These are phyloP conservation scores for Sarocladiaceae sp. DNA, from an alignment of 2,329 filamentous ascomycete species.

Conservation along the genomic window DNA sequence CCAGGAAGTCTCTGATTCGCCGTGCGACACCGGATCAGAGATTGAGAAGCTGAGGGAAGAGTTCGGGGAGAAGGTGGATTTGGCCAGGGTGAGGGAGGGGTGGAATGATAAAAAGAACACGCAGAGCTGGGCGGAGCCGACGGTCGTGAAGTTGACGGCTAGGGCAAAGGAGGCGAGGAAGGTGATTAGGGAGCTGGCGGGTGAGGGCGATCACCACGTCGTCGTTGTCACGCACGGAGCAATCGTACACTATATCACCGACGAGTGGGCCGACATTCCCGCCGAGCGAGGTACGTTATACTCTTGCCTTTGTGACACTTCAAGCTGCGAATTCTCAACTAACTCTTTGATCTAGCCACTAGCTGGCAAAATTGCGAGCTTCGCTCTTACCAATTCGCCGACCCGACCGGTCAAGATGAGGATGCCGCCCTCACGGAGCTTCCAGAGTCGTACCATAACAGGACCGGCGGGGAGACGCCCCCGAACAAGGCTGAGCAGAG, in stretches of 20 bases:
- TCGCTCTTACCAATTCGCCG: conserved; percentile 59
- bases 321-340: background rate
- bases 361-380: conserved; percentile 70
- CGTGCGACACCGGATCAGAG: conserved; percentile 69
- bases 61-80: conserved; percentile 57
- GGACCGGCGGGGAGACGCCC: conserved; percentile 32
- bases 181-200: conserved; percentile 45
- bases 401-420: conserved; percentile 41
- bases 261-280: conserved; percentile 65
- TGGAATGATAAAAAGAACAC: conserved; percentile 64
- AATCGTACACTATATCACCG: conserved; percentile 76
- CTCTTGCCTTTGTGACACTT: background rate
- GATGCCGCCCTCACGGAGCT: conserved; percentile 44
- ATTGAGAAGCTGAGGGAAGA: conserved; percentile 49
- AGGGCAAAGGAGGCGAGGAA: conserved; percentile 55
- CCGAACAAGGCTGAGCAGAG: conserved; percentile 40
- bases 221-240: conserved; percentile 77
- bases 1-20: conserved; percentile 70
- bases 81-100: conserved; percentile 50
- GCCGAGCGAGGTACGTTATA: conserved; percentile 27
- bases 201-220: conserved; percentile 51
- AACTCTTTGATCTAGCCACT: conserved; percentile 51
- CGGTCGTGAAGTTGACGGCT: conserved; percentile 46
- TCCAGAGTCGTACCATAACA: conserved; percentile 37
- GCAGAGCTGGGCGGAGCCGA: conserved; percentile 38